Conservation (phyloP, 495 filamentous ascomycete species). For the Xylaria scruposa region DNA sequence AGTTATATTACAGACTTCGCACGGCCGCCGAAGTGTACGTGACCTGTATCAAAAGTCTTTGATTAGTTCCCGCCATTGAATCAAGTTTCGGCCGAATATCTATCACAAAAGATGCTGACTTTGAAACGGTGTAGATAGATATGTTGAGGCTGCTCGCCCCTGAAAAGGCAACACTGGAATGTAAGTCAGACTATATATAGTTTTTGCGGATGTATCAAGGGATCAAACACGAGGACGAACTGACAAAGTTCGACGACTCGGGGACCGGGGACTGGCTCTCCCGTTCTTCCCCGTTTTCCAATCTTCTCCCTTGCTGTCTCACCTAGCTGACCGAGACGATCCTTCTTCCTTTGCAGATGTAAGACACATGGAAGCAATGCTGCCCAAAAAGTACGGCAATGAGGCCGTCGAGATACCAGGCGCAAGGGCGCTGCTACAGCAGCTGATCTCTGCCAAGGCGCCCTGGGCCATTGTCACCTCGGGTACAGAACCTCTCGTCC, state of each 20-base stretch:
- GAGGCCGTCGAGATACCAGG: conserved; percentile 87
- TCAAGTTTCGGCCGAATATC: conserved; percentile 6
- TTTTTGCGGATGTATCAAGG: neutral
- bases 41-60: conserved; percentile 51
- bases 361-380: conserved; percentile 73
- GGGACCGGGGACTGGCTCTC: neutral
- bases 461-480: conserved; percentile 95
- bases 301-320: conserved; percentile 16
- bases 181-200: conserved; percentile 55
- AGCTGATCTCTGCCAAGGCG: conserved; percentile 53
- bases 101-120: neutral
- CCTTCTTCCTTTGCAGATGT: conserved; percentile 64
- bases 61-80: neutral
- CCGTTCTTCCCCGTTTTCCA: conserved; percentile 10
- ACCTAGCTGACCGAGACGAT: conserved; percentile 23
- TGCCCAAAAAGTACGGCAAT: conserved; percentile 75
- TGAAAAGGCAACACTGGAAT: conserved; percentile 88
- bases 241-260: neutral
- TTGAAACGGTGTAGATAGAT: conserved; percentile 22
- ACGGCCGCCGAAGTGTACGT: conserved; percentile 87
- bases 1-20: conserved; percentile 84
- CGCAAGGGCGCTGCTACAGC: conserved; percentile 51
- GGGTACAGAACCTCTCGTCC: conserved; percentile 79
- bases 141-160: conserved; percentile 67
- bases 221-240: conserved; percentile 9